Base-by-base conservation (phyloP, 2,329 filamentous ascomycete species). In the Botrytis medusae region DNA sequence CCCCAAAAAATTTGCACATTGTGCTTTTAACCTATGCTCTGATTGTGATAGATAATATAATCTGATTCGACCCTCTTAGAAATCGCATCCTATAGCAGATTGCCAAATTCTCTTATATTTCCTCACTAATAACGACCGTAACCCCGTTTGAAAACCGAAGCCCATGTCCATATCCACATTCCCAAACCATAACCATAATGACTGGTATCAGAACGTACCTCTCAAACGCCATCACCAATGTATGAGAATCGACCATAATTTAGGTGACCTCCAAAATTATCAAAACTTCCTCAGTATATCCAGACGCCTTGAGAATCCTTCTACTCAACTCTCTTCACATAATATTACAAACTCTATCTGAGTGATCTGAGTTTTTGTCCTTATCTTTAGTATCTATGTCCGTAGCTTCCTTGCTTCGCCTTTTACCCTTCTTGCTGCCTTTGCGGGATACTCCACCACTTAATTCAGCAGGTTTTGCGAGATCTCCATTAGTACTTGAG, bases 261-360 rank as follows among this genome's bases (percentile, higher is more conserved):
- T 18, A 59, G 22, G 48, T 57, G n/a, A 14, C 48, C 34, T 68
- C 34, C 65, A 44, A 42, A 42, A 69, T 57, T 32, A 42, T 57
- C 22, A 44, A 51, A 68, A 37, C 54, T 10, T 40, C 42, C n/a
- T 29, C 20, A 32, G 34, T n/a, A 29, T 32, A 69, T 16, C 37
- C 34, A 22, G 10, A 32, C 37, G 48, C 34, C n/a, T 29, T 10
- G 51, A 29, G 14, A 29, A 69, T 69, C 9, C 25, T 7, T 10
- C 40, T 44, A 10, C 54, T 20, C 48, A 25, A 32, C 18, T 10
- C 3, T 16, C 44, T 37, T 70, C 76, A 87, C 86, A 87, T 87
- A 69, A 87, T 80, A 16, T 77, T 79, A 77, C 86, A 87, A 77
- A 87, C 85, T 75, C 86, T 82, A 73, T 87, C 86, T 1, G 83